Base-by-base conservation (phyloP, 2,329 filamentous ascomycete genomes). In the Claviceps sp. region DNA sequence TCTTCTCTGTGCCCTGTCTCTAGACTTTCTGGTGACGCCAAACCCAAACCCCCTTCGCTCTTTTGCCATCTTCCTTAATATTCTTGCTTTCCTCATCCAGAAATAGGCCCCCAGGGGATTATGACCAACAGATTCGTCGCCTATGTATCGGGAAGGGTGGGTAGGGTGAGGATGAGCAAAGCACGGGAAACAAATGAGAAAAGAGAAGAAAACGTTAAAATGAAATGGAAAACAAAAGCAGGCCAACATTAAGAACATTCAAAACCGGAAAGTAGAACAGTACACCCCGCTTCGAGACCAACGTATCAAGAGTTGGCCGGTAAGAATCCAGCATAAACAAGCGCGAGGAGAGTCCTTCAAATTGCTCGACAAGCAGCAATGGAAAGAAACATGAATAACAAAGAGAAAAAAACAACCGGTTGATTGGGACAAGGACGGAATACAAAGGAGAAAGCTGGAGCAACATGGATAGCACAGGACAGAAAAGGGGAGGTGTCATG, bases 401-500 rank as follows among this genome's bases (percentile, higher is more conserved):
- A 51, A 54, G 54, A 54, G 17, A 53, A 57, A 22, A 22, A 49
- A 50, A 56, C 34, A 22, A 5, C 6, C 19, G 30, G 17, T 5
- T 7, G 37, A 22, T 38, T 41, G 30, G 13, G 40, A 37, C 19
- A 44, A 56, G 51, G 34, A n/a, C 41, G 14, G 5, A 26, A 24
- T 49, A 30, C 48, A 53, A 53, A 50, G 24, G 51, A 57, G 50
- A 50, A 57, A 55, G 42, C 39, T 47, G 47, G 42, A 44, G 48
- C 42, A 47, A 53, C 11, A 43, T 37, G 22, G 39, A 50, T 57
- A 56, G 58, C 53, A 60, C 54, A 56, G 54, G 54, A 52, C 45
- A 56, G 55, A 56, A 53, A 60, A 62, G 62, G 60, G 53, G 58
- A 67, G 65, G 64, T 65, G 67, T 68, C 65, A 62, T 62, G 61